A percentile compares a stretch with the other conserved stretches of the same genome.
Conservation (phyloP, 2,329 filamentous ascomycete genomes). For the Alternaria triticimaculans region DNA sequence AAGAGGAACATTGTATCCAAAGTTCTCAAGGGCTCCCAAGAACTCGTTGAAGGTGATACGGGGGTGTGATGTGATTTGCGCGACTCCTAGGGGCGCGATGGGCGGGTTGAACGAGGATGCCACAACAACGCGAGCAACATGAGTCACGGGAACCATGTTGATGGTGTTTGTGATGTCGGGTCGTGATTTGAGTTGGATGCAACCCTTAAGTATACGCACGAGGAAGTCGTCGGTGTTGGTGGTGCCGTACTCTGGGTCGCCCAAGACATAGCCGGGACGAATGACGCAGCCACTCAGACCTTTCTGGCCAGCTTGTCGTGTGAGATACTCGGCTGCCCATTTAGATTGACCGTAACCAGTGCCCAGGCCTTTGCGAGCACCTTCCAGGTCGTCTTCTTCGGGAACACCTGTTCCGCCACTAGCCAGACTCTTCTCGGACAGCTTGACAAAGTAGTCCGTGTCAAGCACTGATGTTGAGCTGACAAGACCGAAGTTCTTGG, state of each 20-base stretch:
- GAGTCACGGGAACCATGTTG: conserved; percentile 86
- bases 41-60: conserved; percentile 79
- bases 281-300: conserved; percentile 79
- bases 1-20: conserved; percentile 74
- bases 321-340: conserved; percentile 77
- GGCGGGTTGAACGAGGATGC: conserved; percentile 73
- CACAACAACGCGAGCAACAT: conserved; percentile 81
- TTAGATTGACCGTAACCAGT: conserved; percentile 94
- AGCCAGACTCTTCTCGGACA: conserved; percentile 68
- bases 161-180: conserved; percentile 85
- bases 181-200: conserved; percentile 75
- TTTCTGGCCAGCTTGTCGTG: conserved; percentile 77
- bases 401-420: conserved; percentile 69
- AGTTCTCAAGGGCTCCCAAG: conserved; percentile 71
- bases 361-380: conserved; percentile 76
- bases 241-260: conserved; percentile 72
- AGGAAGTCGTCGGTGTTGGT: conserved; percentile 88
- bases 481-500: conserved; percentile 83
- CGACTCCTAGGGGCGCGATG: conserved; percentile 63
- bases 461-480: conserved; percentile 84
- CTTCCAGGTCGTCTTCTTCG: conserved; percentile 79
- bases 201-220: conserved; percentile 84
- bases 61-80: conserved; percentile 81
- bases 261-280: conserved; percentile 84
- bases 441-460: conserved; percentile 77